phyloP scores from a whole-genome alignment of 352 stramenopile species.

The Globisporangium okanoganense region DNA sequence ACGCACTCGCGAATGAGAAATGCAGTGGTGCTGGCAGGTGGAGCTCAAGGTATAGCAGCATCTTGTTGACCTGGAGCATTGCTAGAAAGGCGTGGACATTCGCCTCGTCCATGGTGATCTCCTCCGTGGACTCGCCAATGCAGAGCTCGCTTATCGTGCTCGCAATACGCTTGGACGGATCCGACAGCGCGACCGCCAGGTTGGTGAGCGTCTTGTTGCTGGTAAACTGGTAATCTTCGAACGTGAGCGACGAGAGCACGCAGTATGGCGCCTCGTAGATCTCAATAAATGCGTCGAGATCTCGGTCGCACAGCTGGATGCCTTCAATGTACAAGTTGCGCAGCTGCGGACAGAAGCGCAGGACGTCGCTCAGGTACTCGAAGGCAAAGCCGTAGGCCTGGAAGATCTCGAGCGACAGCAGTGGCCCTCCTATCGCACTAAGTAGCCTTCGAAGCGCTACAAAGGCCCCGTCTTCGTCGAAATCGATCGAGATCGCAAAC shows the following conservation, averaged over 20 bases:
- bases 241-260: not conserved
- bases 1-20: not conserved
- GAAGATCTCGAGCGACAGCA: conserved; percentile 2
- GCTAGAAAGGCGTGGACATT: not conserved
- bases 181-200: not conserved
- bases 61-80: conserved; percentile 5
- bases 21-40: not conserved
- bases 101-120: not conserved
- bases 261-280: not conserved
- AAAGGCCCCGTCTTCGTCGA: conserved; percentile 1
- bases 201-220: not conserved
- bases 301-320: not conserved
- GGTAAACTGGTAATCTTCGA: conserved; percentile 2
- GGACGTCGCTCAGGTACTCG: not conserved
- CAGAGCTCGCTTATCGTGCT: conserved; percentile 3
- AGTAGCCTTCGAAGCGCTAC: conserved; percentile 3
- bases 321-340: conserved; percentile 9
- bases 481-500: conserved; percentile 8
- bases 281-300: not conserved
- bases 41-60: conserved; percentile 3
- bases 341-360: not conserved
- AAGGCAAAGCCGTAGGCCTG: conserved; percentile 4
- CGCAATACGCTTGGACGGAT: not conserved
- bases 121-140: not conserved
- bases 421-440: not conserved